Evolutionary conservation across 2,329 filamentous ascomycete genomes (phyloP).

Genomic region (Neoarthrinium moseri): DNA sequence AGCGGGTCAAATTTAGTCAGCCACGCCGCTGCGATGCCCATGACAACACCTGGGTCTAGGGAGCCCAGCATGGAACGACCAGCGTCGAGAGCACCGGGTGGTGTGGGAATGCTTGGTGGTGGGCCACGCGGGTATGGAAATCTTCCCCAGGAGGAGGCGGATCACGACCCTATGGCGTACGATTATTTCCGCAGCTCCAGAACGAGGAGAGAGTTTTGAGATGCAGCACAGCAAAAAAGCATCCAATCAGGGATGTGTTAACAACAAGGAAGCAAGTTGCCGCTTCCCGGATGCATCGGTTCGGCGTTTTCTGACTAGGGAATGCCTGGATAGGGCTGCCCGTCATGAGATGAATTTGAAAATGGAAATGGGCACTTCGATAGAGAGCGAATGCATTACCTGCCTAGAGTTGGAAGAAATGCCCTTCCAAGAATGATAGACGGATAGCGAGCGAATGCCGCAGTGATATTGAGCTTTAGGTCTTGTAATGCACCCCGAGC

Average conservation of each 20-base stretch:
- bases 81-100: constrained; percentile 21
- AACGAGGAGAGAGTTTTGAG: constrained; percentile 9
- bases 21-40: constrained; percentile 51
- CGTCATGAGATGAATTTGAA: constrained; percentile 1
- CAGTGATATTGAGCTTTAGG: not conserved
- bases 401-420: no score
- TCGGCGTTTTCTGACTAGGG: not conserved
- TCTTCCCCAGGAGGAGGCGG: constrained; percentile 51
- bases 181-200: constrained; percentile 50
- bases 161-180: constrained; percentile 47
- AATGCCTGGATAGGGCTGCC: not conserved
- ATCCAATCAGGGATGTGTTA: no score
- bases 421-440: no score
- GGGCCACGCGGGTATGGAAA: constrained; percentile 60
- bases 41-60: constrained; percentile 32
- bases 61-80: constrained; percentile 30
- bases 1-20: constrained; percentile 52
- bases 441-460: no score
- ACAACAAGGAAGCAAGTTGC: no score
- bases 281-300: constrained; percentile 2
- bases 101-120: constrained; percentile 52
- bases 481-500: constrained; percentile 4
- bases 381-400: constrained; percentile 2
- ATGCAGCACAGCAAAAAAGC: no score
- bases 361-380: not conserved